These are phyloP conservation scores for Bonnemaisonia californica DNA, from an alignment of 31 red algal genomes.

Conservation along the genomic window DNA sequence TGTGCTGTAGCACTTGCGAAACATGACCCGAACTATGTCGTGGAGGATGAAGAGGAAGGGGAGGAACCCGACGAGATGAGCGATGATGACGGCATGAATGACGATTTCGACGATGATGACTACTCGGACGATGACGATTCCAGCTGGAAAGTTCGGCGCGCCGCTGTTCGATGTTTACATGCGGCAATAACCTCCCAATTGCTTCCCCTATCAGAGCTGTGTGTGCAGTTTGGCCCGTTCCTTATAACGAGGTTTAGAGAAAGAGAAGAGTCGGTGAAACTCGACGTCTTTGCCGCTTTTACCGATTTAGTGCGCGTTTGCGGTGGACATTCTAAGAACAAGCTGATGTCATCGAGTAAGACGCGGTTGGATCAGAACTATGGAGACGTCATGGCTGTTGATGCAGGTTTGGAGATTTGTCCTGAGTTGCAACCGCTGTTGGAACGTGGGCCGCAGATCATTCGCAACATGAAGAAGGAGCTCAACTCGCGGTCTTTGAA, in stretches of 20 bases:
- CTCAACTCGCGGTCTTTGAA: conserved; percentile 56
- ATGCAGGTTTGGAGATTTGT: conserved; percentile 22
- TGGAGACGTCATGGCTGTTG: conserved; percentile 38
- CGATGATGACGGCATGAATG: conserved; percentile 46
- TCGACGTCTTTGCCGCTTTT: conserved; percentile 84
- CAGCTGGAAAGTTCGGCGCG: conserved; percentile 93
- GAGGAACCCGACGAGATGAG: conserved; percentile 27
- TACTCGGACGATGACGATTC: conserved; percentile 93
- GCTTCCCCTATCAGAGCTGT: conserved; percentile 37
- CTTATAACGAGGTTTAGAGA: conserved; percentile 70
- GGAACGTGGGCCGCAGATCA: conserved; percentile 39
- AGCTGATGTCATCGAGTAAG: not conserved
- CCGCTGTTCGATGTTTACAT: conserved; percentile 76
- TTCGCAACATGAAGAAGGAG: conserved; percentile 70
- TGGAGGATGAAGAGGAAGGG: conserved; percentile 55
- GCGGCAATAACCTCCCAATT: conserved; percentile 59
- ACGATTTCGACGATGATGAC: conserved; percentile 84
- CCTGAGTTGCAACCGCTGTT: conserved; percentile 41
- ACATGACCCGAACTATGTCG: conserved; percentile 88
- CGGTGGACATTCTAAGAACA: not conserved
- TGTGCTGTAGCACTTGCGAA: conserved; percentile 57
- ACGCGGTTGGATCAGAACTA: not conserved
- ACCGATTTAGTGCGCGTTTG: conserved; percentile 47
- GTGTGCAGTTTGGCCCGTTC: conserved; percentile 54
- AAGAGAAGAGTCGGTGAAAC: conserved; percentile 79